A percentile compares a stretch with the other conserved stretches of the same genome.
phyloP scores from a whole-genome alignment of 306 rosid species.

The Myrica gale region DNA sequence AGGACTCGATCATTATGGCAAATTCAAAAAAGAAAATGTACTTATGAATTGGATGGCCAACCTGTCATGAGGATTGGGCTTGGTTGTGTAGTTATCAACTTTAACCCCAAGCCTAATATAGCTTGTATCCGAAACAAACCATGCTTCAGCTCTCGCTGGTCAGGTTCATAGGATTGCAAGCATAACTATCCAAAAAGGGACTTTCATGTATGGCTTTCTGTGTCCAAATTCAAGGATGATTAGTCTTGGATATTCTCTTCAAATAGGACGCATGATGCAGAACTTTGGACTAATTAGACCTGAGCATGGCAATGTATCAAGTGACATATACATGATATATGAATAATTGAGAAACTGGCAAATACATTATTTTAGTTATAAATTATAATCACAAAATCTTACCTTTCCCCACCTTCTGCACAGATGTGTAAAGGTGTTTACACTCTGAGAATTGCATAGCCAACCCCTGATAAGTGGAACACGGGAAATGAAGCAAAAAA shows the following conservation, averaged over 20 bases:
- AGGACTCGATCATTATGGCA: not conserved
- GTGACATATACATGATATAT: too few relatives aligned
- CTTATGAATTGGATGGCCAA: not conserved
- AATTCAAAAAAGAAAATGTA: not conserved
- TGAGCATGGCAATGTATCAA: too few relatives aligned
- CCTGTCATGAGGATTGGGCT: not conserved
- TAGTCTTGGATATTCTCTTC: too few relatives aligned
- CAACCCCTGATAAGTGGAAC: slow-evolving; percentile 13
- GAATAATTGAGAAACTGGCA: not conserved
- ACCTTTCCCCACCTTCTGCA: slow-evolving; percentile 26
- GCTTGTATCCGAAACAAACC: not conserved
- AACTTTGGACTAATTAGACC: too few relatives aligned
- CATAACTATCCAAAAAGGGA: not conserved
- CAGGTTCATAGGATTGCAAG: not conserved
- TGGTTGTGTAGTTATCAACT: not conserved
- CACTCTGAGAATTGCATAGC: not conserved
- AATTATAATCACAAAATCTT: slow-evolving; percentile 17
- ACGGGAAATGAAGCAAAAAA: slow-evolving; percentile 7
- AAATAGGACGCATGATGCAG: too few relatives aligned
- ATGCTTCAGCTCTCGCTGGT: not conserved
- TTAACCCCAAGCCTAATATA: not conserved
- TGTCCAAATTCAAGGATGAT: not conserved
- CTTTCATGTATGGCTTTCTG: not conserved
- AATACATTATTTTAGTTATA: slow-evolving; percentile 10
- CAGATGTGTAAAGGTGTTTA: slow-evolving; percentile 18